Evolutionary conservation across 2,329 filamentous ascomycete species (phyloP).

Genomic region (Endoconidiophora laricicola): DNA sequence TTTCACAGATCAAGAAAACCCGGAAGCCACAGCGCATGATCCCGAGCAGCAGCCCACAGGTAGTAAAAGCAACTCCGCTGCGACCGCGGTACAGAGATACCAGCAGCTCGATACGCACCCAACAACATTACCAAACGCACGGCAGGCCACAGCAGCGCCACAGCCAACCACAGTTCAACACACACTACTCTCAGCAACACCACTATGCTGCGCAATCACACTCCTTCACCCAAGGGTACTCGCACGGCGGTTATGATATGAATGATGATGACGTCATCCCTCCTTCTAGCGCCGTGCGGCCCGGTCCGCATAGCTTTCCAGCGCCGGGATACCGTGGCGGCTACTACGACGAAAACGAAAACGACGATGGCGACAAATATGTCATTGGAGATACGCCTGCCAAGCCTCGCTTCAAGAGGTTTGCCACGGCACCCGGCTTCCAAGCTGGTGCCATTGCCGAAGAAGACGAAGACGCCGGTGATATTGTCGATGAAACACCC

Average conservation of each 20-base stretch:
- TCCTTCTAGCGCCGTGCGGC: slow-evolving; percentile 20
- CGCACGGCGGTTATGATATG: neutral
- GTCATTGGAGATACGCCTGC: slow-evolving; percentile 9
- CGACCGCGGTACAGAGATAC: slow-evolving; percentile 27
- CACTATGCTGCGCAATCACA: slow-evolving; percentile 1
- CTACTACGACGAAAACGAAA: neutral
- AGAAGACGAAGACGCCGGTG: neutral
- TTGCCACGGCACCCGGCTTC: neutral
- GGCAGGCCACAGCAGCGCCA: neutral
- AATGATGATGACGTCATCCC: slow-evolving; percentile 19
- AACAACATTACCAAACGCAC: neutral
- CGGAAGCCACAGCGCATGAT: slow-evolving; percentile 31
- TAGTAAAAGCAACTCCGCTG: slow-evolving; percentile 39
- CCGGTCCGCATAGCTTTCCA: slow-evolving; percentile 2
- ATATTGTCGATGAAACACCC: slow-evolving; percentile 5
- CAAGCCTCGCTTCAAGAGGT: slow-evolving; percentile 5
- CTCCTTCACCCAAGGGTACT: slow-evolving; percentile 3
- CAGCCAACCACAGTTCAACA: neutral
- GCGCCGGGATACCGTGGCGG: neutral
- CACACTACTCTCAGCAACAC: neutral
- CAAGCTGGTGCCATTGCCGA: slow-evolving; percentile 1
- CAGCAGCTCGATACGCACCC: neutral
- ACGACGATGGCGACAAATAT: neutral
- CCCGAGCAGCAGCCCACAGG: slow-evolving; percentile 25
- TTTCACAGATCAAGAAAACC: slow-evolving; percentile 31